Evolutionary conservation across 306 rosid species (phyloP).

Genomic region (Quercus parvula): DNA sequence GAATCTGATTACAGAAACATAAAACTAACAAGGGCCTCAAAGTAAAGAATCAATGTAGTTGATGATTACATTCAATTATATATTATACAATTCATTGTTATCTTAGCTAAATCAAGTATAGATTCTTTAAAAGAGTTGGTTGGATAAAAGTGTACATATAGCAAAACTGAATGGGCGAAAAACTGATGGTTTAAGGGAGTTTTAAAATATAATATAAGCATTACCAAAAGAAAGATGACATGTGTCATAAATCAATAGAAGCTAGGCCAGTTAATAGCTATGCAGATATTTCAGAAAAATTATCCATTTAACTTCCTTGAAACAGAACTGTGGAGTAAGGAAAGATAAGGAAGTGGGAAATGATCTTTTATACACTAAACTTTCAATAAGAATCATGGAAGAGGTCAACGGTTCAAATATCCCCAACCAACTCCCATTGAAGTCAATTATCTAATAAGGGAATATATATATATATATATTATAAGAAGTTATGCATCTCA

Average conservation of each 20-base stretch:
- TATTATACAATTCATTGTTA: background rate
- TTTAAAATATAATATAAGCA: background rate
- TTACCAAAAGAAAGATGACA: background rate
- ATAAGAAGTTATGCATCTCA: too few species aligned
- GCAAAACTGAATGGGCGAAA: background rate
- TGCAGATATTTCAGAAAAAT: too few species aligned
- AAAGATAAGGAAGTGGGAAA: background rate
- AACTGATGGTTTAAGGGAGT: background rate
- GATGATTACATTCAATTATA: background rate
- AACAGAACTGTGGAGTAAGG: background rate
- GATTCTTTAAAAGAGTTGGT: background rate
- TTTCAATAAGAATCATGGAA: background rate
- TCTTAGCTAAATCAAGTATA: background rate
- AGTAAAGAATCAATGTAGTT: background rate
- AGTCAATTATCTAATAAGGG: background rate
- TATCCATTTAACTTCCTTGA: background rate
- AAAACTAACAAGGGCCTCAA: background rate
- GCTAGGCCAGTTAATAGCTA: background rate
- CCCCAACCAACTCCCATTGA: background rate
- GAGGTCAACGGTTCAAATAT: background rate
- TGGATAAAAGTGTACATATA: background rate
- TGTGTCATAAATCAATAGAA: background rate
- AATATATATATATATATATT: too few species aligned
- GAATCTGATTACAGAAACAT: constrained; percentile 8
- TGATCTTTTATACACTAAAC: background rate